phyloP scores from a whole-genome alignment of 176 grass and related monocot species.

The Cenchrus purpureus region DNA sequence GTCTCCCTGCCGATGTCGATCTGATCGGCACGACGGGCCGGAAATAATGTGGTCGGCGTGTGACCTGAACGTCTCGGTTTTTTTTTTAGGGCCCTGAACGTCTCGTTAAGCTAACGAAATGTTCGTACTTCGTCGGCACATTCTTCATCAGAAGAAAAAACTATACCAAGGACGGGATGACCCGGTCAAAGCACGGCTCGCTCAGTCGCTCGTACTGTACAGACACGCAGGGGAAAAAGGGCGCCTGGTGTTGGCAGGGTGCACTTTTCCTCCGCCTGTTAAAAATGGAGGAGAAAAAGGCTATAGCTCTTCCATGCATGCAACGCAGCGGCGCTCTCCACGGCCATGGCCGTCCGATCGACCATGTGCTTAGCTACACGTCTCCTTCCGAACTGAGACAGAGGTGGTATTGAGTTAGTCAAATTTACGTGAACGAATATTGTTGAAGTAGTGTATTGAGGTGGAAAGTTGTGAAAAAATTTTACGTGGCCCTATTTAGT shows the following conservation, averaged over 20 bases:
- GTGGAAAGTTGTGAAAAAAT: too few relatives aligned
- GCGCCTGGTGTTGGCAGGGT: background rate
- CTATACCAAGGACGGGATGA: background rate
- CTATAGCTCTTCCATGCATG: background rate
- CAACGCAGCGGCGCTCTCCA: background rate
- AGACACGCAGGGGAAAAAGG: background rate
- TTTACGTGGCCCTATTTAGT: too few relatives aligned
- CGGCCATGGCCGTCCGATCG: background rate
- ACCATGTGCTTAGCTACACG: background rate
- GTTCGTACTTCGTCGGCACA: background rate
- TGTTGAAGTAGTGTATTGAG: too few relatives aligned
- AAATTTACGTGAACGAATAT: too few relatives aligned
- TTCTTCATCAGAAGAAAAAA: background rate
- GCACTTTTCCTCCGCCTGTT: background rate
- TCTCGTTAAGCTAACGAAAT: too few relatives aligned
- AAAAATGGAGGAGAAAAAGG: background rate
- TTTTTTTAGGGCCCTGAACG: too few relatives aligned
- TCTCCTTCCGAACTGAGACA: too few relatives aligned
- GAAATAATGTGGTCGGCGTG: too few relatives aligned
- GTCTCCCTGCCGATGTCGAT: too few relatives aligned
- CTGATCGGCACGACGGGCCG: too few relatives aligned
- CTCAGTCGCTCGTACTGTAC: background rate
- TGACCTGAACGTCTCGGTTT: too few relatives aligned
- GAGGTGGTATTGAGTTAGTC: too few relatives aligned
- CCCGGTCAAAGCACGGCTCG: background rate